Conservation (phyloP, 2,329 filamentous ascomycete genomes). For the Cordyceps militaris region DNA sequence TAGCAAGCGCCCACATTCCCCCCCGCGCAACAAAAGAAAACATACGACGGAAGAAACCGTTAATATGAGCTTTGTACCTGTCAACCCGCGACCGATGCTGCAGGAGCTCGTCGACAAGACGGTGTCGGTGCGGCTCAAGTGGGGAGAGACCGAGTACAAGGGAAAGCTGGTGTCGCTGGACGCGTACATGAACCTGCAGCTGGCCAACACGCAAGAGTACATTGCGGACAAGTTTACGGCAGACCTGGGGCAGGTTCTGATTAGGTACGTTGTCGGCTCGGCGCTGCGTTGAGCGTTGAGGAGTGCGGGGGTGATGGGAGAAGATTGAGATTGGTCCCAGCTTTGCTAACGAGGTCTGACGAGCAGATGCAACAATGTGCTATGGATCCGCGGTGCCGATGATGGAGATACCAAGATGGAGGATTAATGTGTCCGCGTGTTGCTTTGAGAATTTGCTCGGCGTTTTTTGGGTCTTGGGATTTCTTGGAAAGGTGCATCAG, state of each 20-base stretch:
- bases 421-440: conserved; percentile 26
- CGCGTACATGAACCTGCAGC: conserved; percentile 98
- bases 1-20: not conserved
- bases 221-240: conserved; percentile 82
- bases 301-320: not conserved
- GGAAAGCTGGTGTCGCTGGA: conserved; percentile 88
- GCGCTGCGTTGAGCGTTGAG: not conserved
- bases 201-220: conserved; percentile 85
- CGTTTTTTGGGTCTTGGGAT: conserved; percentile 7
- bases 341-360: not conserved
- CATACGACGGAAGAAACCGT: not conserved
- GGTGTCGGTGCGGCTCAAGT: conserved; percentile 89
- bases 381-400: conserved; percentile 68
- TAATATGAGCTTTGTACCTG: conserved; percentile 63
- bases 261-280: conserved; percentile 59
- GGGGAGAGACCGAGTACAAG: conserved; percentile 97
- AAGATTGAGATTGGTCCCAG: too few species aligned
- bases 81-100: conserved; percentile 96
- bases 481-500: not conserved
- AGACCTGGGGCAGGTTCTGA: conserved; percentile 81
- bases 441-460: conserved; percentile 6
- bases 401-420: conserved; percentile 53
- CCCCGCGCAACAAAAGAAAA: not conserved
- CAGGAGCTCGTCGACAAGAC: conserved; percentile 89
- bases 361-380: conserved; percentile 85